Base-by-base conservation (phyloP, 805 yeast species). In the Lachancea mirantina region DNA sequence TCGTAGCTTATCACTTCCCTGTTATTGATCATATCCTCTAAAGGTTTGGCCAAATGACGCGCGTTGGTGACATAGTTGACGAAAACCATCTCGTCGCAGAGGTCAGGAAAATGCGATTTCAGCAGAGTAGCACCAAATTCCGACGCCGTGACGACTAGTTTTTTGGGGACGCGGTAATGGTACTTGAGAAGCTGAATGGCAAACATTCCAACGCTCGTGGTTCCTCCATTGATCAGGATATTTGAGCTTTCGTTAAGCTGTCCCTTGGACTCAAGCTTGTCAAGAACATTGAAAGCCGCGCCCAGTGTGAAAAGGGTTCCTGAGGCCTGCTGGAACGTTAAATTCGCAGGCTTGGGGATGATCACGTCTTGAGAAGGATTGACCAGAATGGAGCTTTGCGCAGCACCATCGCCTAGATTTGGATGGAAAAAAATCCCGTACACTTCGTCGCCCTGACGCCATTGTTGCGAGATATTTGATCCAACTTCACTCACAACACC, bases 211-310 rank as follows among this genome's bases (percentile, higher is more conserved):
- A 81, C 83, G n/a, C 77, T 64, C 2, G 94, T 73, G 2, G 84
- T 76, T 11, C 82, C 94, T 33, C 95, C 95, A 39, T 82, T 65
- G 25, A 85, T 63, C 28, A 83, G 62, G 3, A 84, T 70, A 35
- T 68, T 70, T 1, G 74, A 57, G 7, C 62, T 61, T 4, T 59
- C 56, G 23, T 63, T 64, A 43, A 58, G 17, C 43, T 45, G 35
- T 25, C 30, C 47, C 39, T 40, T 47, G 40, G 41, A 30, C 40
- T 49, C 32, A 24, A 57, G 28, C 22, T 38, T 43, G 34, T 57
- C 52, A 19, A 75, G 55, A 35, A 72, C 49, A 30, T 61, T 64
- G 41, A 54, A 67, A 0, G 94, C 88, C 3, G 92, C 68, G 11
- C 78, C 76, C 41, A 73, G 69, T 14, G 76, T 74, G 42, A 72